These are phyloP conservation scores for Schoenoplectus tabernaemontani DNA, from an alignment of 202 grass and related monocot species.

Conservation along the genomic window DNA sequence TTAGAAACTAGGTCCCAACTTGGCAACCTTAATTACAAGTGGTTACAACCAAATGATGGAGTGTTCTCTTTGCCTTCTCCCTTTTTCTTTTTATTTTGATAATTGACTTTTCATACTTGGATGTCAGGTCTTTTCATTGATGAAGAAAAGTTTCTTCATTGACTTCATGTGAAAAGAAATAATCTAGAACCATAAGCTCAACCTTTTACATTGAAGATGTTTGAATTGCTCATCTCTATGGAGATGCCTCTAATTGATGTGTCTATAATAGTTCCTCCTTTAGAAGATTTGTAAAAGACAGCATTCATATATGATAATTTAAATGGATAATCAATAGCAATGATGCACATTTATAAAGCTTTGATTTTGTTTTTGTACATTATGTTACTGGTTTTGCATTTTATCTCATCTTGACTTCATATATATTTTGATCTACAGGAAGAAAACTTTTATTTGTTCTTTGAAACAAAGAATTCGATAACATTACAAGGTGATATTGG, in stretches of 20 bases:
- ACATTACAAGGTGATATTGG: constrained; percentile 81
- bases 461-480: constrained; percentile 65
- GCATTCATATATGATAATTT: not conserved
- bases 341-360: not conserved
- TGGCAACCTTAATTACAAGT: not conserved
- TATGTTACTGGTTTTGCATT: not conserved
- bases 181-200: not conserved
- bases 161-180: not conserved
- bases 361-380: not conserved
- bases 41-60: not conserved
- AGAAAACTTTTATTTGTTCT: constrained; percentile 68
- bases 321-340: not conserved
- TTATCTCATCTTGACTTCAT: not conserved
- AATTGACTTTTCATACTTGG: not conserved
- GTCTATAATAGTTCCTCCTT: not conserved
- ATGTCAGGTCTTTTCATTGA: not conserved
- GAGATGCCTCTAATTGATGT: not conserved
- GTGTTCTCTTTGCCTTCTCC: not conserved
- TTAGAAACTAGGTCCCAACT: not conserved
- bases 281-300: not conserved
- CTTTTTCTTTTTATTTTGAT: not conserved
- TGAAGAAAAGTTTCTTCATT: not conserved
- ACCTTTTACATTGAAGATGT: not conserved
- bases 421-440: constrained; percentile 34
- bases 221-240: not conserved